Evolutionary conservation across 805 yeast species (phyloP), one percentile per base, ranked within the genome.

Genomic region (Zygotorulaspora sp.): DNA sequence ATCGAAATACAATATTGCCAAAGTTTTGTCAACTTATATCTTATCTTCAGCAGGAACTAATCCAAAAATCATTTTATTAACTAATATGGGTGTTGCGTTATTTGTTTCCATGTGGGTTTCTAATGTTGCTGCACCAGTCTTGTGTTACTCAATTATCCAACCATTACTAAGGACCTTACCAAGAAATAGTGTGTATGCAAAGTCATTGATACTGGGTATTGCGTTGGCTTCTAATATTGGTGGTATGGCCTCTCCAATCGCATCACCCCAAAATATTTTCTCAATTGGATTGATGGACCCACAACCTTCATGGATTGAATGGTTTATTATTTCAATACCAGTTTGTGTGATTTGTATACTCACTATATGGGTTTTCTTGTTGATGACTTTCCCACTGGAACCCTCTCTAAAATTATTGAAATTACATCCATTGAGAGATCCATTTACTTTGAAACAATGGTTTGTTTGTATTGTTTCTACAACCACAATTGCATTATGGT

Each of bases 201-300:
- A 85, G 56, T 87, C 95, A 2, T 69, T 90, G 50, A 83, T 90
- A 35, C 65, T 90, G 31, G 97, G 97, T 30, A 83, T 90, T 49
- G 97, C 97, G 0, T 67, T 90, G 40, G 94, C 97, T 2, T 83
- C 95, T 6, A 87, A 90, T 57, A 69, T 90, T 32, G 97, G 96
- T 15, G 98, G 98, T 48, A 90, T 89, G 95, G 83, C 96, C 0
- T 86, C 96, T 3, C 98, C 98, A 6, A 90, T 90, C 55, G 89
- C 97, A 1, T 86, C 96, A 2, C 98, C 98, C 1, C 98, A 90
- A 58, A 90, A 90, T 61, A 85, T 90, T 45, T 80, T 90, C 52
- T 95, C 96, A 1, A 71, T 90, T 35, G 89, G 86, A 40, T 68
- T 81, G 49, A 90, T 90, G 97, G 71, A 70, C 40, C 95, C 94